Percentiles rank a stretch among this genome's conserved stretches.
Evolutionary conservation across 345 rosid species (phyloP).

Genomic region (Lepidium didymum): DNA sequence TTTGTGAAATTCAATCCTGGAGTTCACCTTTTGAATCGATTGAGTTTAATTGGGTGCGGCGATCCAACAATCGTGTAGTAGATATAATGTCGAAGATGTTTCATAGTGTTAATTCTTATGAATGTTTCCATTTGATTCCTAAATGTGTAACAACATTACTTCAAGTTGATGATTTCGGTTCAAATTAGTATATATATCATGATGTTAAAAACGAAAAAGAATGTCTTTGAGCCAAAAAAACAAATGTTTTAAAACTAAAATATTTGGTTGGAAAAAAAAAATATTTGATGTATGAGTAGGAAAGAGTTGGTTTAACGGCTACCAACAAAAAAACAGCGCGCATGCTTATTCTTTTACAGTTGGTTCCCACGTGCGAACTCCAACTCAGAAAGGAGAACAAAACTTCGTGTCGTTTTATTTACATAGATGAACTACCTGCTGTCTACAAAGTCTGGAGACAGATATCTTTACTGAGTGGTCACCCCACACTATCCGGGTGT

Average conservation of each 20-base stretch:
- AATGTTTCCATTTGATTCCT: too few relatives aligned
- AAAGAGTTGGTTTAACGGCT: slow-evolving; percentile 11
- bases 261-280: not conserved
- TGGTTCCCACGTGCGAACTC: slow-evolving; percentile 7
- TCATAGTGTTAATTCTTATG: too few relatives aligned
- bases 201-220: not conserved
- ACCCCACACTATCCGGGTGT: not conserved
- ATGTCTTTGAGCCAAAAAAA: not conserved
- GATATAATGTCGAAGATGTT: too few relatives aligned
- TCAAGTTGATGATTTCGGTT: too few relatives aligned
- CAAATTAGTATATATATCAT: too few relatives aligned
- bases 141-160: too few relatives aligned
- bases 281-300: not conserved
- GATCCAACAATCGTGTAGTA: too few relatives aligned
- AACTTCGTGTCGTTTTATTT: slow-evolving; percentile 3
- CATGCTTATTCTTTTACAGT: slow-evolving; percentile 10
- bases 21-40: too few relatives aligned
- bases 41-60: too few relatives aligned
- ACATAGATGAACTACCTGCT: not conserved
- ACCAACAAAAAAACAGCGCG: slow-evolving; percentile 14
- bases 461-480: not conserved
- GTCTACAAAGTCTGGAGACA: slow-evolving; percentile 13
- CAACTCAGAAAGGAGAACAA: not conserved
- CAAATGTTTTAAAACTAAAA: not conserved
- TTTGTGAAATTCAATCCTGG: too few relatives aligned